phyloP scores from a whole-genome alignment of 129 eudicot genomes.

The Lonicera japonica region DNA sequence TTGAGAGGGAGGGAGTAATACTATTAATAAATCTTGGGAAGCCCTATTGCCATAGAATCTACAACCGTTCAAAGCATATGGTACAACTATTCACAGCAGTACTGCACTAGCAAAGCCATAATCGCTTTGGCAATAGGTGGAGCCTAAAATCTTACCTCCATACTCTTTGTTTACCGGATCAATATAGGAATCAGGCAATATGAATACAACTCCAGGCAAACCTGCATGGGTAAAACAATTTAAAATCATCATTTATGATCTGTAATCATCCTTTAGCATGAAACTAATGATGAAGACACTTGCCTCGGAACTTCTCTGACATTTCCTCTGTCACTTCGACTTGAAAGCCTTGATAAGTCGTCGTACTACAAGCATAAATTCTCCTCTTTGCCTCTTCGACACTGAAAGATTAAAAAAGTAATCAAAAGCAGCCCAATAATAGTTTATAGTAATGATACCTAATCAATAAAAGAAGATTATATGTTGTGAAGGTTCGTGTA shows the following conservation, averaged over 20 bases:
- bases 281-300: background rate
- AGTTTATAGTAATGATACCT: background rate
- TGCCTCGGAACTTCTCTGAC: conserved; percentile 73
- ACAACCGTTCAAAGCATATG: too few relatives aligned
- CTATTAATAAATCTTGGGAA: too few relatives aligned
- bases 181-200: conserved; percentile 91
- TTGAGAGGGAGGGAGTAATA: too few relatives aligned
- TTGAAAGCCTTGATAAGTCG: conserved; percentile 82
- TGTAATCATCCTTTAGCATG: background rate
- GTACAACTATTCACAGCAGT: too few relatives aligned
- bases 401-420: conserved; percentile 25
- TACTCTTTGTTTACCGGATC: conserved; percentile 94
- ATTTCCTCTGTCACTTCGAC: conserved; percentile 71
- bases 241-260: background rate
- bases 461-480: background rate
- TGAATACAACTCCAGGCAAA: conserved; percentile 78
- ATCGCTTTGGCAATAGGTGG: too few relatives aligned
- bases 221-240: conserved; percentile 27
- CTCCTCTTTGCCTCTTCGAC: conserved; percentile 93
- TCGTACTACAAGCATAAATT: conserved; percentile 92
- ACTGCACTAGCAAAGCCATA: too few relatives aligned
- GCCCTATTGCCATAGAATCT: too few relatives aligned
- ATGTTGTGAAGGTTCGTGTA: too few relatives aligned
- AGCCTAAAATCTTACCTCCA: conserved; percentile 48
- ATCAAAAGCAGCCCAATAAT: background rate